phyloP scores from a whole-genome alignment of 2,329 filamentous ascomycete genomes.

The Aureobasidium namibiae region DNA sequence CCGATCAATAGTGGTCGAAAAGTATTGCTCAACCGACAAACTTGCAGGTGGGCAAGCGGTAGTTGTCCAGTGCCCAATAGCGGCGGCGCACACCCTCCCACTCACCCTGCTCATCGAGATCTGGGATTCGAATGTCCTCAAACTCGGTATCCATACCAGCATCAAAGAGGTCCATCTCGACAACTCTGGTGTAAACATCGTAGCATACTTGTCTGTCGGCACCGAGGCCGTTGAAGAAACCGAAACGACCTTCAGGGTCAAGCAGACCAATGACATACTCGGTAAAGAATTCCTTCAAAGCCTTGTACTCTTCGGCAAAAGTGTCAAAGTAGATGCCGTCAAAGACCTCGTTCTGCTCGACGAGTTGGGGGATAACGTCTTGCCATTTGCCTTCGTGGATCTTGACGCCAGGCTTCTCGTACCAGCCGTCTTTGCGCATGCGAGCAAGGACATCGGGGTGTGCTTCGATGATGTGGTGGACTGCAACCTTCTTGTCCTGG shows the following conservation, averaged over 20 bases:
- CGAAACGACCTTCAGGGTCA: slow-evolving; percentile 49
- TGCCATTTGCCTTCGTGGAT: slow-evolving; percentile 44
- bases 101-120: slow-evolving; percentile 61
- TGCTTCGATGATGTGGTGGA: slow-evolving; percentile 45
- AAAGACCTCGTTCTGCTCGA: slow-evolving; percentile 34
- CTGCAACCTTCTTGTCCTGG: slow-evolving; percentile 34
- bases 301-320: slow-evolving; percentile 86
- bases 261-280: slow-evolving; percentile 78
- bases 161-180: slow-evolving; percentile 83
- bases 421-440: slow-evolving; percentile 40
- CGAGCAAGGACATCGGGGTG: slow-evolving; percentile 40
- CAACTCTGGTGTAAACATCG: slow-evolving; percentile 88
- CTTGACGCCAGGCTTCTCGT: slow-evolving; percentile 40
- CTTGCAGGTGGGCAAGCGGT: slow-evolving; percentile 65
- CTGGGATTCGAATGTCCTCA: slow-evolving; percentile 67
- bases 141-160: slow-evolving; percentile 86
- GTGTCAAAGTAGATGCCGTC: slow-evolving; percentile 85
- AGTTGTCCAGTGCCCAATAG: slow-evolving; percentile 82
- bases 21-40: slow-evolving; percentile 54
- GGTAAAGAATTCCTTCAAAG: slow-evolving; percentile 77
- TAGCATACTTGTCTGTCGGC: slow-evolving; percentile 90
- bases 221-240: slow-evolving; percentile 69
- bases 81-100: slow-evolving; percentile 84
- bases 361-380: slow-evolving; percentile 38
- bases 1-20: background rate